Percentiles rank a stretch among this genome's conserved stretches.
Evolutionary conservation across 192 early-diverging fungal genomes (phyloP).

Genomic region (Borealophlyctis nickersoniae): DNA sequence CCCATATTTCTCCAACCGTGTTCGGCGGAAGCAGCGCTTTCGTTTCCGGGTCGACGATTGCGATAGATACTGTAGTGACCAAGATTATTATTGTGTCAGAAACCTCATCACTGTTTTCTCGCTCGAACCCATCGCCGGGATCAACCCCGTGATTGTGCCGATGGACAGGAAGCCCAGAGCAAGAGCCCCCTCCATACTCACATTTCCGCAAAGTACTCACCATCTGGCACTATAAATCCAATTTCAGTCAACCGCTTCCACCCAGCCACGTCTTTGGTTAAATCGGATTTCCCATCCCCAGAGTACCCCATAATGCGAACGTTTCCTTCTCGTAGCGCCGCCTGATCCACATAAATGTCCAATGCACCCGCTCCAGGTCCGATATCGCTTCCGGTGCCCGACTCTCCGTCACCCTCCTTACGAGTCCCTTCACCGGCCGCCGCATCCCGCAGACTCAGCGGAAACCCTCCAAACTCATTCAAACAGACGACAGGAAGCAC

Average conservation of each 20-base stretch:
- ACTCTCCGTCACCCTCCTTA: too few species aligned
- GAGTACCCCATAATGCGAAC: conserved; percentile 6
- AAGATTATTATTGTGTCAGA: too few species aligned
- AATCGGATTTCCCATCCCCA: background rate
- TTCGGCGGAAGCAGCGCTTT: conserved; percentile 68
- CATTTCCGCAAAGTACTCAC: background rate
- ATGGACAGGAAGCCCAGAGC: too few species aligned
- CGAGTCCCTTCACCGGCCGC: too few species aligned
- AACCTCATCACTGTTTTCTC: too few species aligned
- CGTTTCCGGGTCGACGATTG: conserved; percentile 80
- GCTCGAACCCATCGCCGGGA: too few species aligned
- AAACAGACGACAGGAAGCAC: conserved; percentile 11
- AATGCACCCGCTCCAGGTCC: too few species aligned
- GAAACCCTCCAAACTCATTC: conserved; percentile 24
- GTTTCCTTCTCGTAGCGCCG: conserved; percentile 44
- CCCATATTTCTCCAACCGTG: conserved; percentile 83
- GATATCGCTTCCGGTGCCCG: background rate
- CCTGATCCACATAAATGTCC: conserved; percentile 69
- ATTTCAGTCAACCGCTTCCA: conserved; percentile 3
- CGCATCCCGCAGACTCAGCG: conserved; percentile 1
- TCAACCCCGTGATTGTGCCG: too few species aligned
- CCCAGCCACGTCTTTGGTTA: background rate
- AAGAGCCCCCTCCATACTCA: too few species aligned
- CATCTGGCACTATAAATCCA: conserved; percentile 24
- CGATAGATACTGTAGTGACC: conserved; percentile 42